Evolutionary conservation across 148 eudicot genomes (phyloP).

Genomic region (Fagopyrum tataricum): DNA sequence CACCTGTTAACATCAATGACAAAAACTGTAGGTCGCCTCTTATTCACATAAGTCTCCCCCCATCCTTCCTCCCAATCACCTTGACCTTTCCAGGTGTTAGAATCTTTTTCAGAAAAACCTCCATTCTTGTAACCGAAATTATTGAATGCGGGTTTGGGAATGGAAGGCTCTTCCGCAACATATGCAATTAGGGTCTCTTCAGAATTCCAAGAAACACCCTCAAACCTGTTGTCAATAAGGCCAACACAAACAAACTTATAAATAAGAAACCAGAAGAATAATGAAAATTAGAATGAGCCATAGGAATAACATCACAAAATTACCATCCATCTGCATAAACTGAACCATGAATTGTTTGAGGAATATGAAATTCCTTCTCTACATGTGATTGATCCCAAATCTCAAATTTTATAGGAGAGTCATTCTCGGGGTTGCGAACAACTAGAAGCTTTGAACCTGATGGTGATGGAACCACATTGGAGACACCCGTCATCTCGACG

Average conservation of each 20-base stretch:
- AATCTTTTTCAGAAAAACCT: constrained; percentile 51
- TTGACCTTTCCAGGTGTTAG: constrained; percentile 86
- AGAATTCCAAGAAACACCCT: constrained; percentile 86
- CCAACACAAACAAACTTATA: not conserved
- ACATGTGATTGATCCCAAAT: constrained; percentile 70
- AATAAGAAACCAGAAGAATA: not conserved
- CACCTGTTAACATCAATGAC: constrained; percentile 71
- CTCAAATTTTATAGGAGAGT: constrained; percentile 71
- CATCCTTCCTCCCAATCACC: constrained; percentile 85
- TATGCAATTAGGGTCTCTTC: constrained; percentile 84
- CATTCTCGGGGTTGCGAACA: constrained; percentile 66
- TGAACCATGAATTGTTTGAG: constrained; percentile 68
- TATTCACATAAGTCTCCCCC: constrained; percentile 87
- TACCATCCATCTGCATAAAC: constrained; percentile 95
- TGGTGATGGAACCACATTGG: constrained; percentile 76
- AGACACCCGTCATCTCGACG: constrained; percentile 60
- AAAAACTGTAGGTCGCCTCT: constrained; percentile 74
- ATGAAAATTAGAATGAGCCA: not conserved
- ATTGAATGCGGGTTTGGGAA: constrained; percentile 56
- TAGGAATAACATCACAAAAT: constrained; percentile 3
- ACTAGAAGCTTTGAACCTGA: constrained; percentile 89
- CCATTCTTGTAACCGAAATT: constrained; percentile 52
- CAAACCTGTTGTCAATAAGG: constrained; percentile 51
- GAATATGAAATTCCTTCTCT: constrained; percentile 72
- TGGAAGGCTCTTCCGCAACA: constrained; percentile 86